Evolutionary conservation across 2,329 filamentous ascomycete species (phyloP).

Genomic region (Pleurostoma richardsiae): DNA sequence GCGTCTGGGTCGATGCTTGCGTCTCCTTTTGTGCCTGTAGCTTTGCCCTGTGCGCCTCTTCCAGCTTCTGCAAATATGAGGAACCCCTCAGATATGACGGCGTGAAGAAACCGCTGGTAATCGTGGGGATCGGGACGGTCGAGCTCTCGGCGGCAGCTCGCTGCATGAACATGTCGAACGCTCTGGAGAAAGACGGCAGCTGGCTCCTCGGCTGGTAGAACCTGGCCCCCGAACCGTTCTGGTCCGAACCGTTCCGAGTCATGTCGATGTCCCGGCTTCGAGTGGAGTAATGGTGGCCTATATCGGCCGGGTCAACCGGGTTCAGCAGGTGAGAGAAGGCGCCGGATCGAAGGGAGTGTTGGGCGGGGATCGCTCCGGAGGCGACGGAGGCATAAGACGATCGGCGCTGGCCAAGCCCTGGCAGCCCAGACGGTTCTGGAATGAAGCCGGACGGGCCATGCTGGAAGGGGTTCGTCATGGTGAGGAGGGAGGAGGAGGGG

Average conservation of each 20-base stretch:
- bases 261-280: conserved; percentile 15
- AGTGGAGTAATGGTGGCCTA: background rate
- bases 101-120: conserved; percentile 59
- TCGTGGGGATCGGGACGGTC: conserved; percentile 16
- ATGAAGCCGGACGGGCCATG: conserved; percentile 25
- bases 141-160: conserved; percentile 7
- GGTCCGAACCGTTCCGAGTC: conserved; percentile 18
- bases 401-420: conserved; percentile 25
- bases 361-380: conserved; percentile 28
- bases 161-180: conserved; percentile 44
- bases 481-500: conserved; percentile 11
- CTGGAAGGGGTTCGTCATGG: conserved; percentile 39
- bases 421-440: conserved; percentile 20
- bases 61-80: conserved; percentile 70
- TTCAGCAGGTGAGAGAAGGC: conserved; percentile 53
- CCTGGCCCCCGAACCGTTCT: conserved; percentile 15
- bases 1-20: conserved; percentile 29
- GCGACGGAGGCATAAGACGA: conserved; percentile 37
- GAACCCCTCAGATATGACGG: conserved; percentile 80
- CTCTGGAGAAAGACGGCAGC: conserved; percentile 44
- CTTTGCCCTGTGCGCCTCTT: conserved; percentile 63
- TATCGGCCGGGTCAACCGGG: conserved; percentile 29
- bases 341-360: conserved; percentile 26
- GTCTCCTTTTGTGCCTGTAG: conserved; percentile 43
- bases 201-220: conserved; percentile 21